Percentiles rank a stretch among this genome's conserved stretches.
Evolutionary conservation across 129 eudicot species (phyloP).

Genomic region (Scalesia atractyloides): DNA sequence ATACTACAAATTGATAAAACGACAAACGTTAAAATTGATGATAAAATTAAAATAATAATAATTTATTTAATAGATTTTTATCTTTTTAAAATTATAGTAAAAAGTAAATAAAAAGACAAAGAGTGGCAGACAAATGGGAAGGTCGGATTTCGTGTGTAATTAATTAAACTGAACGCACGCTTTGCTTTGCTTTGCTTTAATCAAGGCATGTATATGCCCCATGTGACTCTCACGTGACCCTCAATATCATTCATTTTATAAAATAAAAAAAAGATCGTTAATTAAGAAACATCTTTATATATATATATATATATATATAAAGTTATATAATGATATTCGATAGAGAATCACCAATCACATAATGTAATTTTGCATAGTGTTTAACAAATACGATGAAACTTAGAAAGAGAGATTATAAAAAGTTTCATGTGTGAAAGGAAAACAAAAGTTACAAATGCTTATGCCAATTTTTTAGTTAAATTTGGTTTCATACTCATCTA

Average conservation of each 20-base stretch:
- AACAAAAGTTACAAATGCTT: too few relatives aligned
- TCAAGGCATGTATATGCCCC: constrained; percentile 36
- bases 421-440: too few relatives aligned
- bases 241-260: constrained; percentile 20
- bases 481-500: too few relatives aligned
- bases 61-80: constrained; percentile 11
- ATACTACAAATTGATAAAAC: constrained; percentile 2
- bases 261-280: not conserved
- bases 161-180: constrained; percentile 37
- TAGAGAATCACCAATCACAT: too few relatives aligned
- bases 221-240: constrained; percentile 42
- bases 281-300: not conserved
- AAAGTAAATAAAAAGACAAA: constrained; percentile 6
- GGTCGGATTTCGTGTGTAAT: constrained; percentile 45
- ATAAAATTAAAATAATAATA: constrained; percentile 8
- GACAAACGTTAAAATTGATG: constrained; percentile 23
- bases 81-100: constrained; percentile 30
- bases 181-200: constrained; percentile 33
- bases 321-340: too few relatives aligned
- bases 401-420: too few relatives aligned
- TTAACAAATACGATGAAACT: too few relatives aligned
- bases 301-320: not conserved
- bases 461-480: too few relatives aligned
- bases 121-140: constrained; percentile 49
- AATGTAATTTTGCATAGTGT: too few relatives aligned